These are phyloP conservation scores for Sphaerulina vaccinii DNA, from an alignment of 2,329 filamentous ascomycete genomes.

Conservation along the genomic window DNA sequence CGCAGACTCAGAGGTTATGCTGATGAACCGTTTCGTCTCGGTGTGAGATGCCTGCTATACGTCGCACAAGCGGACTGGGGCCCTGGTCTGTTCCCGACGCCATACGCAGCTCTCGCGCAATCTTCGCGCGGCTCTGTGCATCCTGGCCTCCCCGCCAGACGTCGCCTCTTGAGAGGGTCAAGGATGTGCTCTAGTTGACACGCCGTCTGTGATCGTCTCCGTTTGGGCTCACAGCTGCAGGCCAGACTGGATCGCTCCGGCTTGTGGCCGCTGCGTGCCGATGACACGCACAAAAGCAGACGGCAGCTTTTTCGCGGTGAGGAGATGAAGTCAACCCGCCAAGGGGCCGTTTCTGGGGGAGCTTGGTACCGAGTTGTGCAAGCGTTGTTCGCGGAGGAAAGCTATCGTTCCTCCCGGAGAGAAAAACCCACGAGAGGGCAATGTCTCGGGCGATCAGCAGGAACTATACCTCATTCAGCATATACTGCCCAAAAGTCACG, in stretches of 20 bases:
- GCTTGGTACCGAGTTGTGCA: not conserved
- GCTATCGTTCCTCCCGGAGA: too few relatives aligned
- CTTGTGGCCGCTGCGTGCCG: not conserved
- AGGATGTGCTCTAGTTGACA: constrained; percentile 2
- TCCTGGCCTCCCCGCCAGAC: not conserved
- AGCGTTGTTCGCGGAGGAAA: too few relatives aligned
- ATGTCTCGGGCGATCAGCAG: too few relatives aligned
- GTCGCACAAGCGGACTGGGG: too few relatives aligned
- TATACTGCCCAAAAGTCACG: not conserved
- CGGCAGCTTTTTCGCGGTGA: not conserved
- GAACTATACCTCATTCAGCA: too few relatives aligned
- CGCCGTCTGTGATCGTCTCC: constrained; percentile 16
- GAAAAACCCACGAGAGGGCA: too few relatives aligned
- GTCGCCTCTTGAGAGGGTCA: not conserved
- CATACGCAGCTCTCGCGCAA: not conserved
- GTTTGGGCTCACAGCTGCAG: constrained; percentile 4
- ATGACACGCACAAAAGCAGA: not conserved
- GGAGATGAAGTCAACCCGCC: not conserved
- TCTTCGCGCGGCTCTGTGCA: not conserved
- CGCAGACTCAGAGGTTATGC: too few relatives aligned
- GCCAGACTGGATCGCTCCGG: not conserved
- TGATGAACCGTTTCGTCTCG: too few relatives aligned
- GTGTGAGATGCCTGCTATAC: too few relatives aligned
- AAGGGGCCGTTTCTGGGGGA: too few relatives aligned
- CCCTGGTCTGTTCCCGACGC: too few relatives aligned